These are phyloP conservation scores for Colletotrichum sp. DNA, from an alignment of 2,329 filamentous ascomycete genomes.

Conservation along the genomic window DNA sequence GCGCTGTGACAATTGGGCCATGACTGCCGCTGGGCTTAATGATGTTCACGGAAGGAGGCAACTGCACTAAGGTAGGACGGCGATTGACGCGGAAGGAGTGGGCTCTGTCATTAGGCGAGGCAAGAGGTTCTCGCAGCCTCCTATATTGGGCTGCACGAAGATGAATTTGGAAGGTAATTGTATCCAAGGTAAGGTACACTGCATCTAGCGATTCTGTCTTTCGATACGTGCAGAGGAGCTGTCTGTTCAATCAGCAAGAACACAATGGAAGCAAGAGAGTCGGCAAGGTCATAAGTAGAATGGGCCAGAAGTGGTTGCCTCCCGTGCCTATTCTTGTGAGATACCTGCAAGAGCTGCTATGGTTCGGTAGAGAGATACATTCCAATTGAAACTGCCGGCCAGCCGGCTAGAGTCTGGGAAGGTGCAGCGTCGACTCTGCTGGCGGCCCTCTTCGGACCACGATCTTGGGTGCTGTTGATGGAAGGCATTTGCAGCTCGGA, in stretches of 20 bases:
- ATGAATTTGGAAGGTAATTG: background rate
- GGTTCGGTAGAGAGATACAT: background rate
- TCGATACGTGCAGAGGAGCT: background rate
- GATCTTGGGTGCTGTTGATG: background rate
- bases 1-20: background rate
- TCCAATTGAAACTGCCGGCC: background rate
- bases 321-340: background rate
- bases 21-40: background rate
- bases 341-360: background rate
- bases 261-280: background rate
- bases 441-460: background rate
- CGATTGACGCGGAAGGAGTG: background rate
- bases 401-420: background rate
- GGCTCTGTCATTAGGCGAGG: background rate
- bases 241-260: background rate
- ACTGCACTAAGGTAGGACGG: background rate
- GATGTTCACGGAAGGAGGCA: background rate
- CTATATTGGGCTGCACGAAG: background rate
- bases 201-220: background rate
- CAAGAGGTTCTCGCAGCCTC: background rate
- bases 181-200: background rate
- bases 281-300: background rate
- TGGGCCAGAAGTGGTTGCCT: background rate
- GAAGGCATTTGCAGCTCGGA: background rate
- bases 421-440: background rate